These are phyloP conservation scores for Chlamydomonas applanata DNA, from an alignment of 139 green algal species.

Conservation along the genomic window DNA sequence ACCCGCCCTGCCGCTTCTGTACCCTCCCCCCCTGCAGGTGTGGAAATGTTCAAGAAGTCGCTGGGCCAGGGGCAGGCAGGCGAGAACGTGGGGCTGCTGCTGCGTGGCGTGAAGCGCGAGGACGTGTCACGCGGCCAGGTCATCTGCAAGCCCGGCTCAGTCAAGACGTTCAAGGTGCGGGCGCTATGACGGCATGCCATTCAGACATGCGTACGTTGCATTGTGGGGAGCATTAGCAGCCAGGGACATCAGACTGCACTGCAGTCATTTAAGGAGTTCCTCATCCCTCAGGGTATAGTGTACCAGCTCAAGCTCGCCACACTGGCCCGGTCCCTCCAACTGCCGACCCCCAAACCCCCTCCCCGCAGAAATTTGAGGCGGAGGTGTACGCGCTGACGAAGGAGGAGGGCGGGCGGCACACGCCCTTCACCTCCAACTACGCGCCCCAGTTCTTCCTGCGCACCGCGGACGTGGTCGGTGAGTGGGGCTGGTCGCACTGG, in stretches of 20 bases:
- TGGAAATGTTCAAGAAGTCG: conserved; percentile 99
- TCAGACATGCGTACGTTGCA: conserved; percentile 2
- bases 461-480: conserved; percentile 91
- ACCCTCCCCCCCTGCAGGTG: conserved; percentile 39
- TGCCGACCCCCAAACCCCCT: not conserved
- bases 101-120: conserved; percentile 93
- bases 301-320: too few relatives aligned
- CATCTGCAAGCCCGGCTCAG: conserved; percentile 80
- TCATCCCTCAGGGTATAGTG: too few relatives aligned
- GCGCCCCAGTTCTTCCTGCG: conserved; percentile 97
- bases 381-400: conserved; percentile 97
- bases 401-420: conserved; percentile 98
- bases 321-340: too few relatives aligned
- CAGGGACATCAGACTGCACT: too few relatives aligned
- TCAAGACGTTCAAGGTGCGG: conserved; percentile 73
- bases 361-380: conserved; percentile 68
- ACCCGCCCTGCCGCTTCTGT: not conserved
- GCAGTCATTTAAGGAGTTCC: too few relatives aligned
- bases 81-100: conserved; percentile 95
- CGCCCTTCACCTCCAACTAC: conserved; percentile 98
- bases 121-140: conserved; percentile 92
- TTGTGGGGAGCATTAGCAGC: too few relatives aligned
- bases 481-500: not conserved
- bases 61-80: conserved; percentile 85
- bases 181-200: not conserved